Percentiles rank a stretch among this genome's conserved stretches.
These are phyloP conservation scores for Tolypocladium tropicale DNA, from an alignment of 2,329 filamentous ascomycete genomes.

Conservation along the genomic window DNA sequence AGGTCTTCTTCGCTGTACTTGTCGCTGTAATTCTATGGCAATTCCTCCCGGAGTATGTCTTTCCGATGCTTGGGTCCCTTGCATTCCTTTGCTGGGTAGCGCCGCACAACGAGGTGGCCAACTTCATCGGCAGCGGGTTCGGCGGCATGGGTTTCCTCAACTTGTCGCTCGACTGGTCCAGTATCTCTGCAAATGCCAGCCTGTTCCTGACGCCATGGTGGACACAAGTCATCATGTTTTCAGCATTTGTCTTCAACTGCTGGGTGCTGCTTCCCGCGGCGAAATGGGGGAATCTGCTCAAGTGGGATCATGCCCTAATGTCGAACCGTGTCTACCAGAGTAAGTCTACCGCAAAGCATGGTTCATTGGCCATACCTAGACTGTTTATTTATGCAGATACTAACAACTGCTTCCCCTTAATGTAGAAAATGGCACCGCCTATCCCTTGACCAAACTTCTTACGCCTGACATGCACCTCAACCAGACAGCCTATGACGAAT, in stretches of 20 bases:
- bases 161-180: slow-evolving; percentile 50
- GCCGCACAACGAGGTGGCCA: slow-evolving; percentile 44
- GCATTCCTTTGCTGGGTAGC: slow-evolving; percentile 56
- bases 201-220: slow-evolving; percentile 48
- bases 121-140: slow-evolving; percentile 50
- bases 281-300: slow-evolving; percentile 44
- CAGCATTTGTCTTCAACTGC: slow-evolving; percentile 43
- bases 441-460: slow-evolving; percentile 22
- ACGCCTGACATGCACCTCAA: slow-evolving; percentile 31
- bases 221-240: slow-evolving; percentile 46
- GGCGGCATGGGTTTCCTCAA: slow-evolving; percentile 54
- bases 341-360: slow-evolving; percentile 3
- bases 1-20: slow-evolving; percentile 44
- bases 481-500: slow-evolving; percentile 32
- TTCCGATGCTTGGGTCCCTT: slow-evolving; percentile 48
- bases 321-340: slow-evolving; percentile 41
- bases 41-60: slow-evolving; percentile 50
- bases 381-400: not conserved
- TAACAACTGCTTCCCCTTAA: not conserved
- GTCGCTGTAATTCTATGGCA: slow-evolving; percentile 48
- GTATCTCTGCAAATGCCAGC: slow-evolving; percentile 40
- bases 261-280: slow-evolving; percentile 49
- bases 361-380: no score
- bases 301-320: slow-evolving; percentile 44
- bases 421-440: slow-evolving; percentile 20